phyloP scores from a whole-genome alignment of 768 basidiomycete genomes.

The Pulveroboletus ravenelii region DNA sequence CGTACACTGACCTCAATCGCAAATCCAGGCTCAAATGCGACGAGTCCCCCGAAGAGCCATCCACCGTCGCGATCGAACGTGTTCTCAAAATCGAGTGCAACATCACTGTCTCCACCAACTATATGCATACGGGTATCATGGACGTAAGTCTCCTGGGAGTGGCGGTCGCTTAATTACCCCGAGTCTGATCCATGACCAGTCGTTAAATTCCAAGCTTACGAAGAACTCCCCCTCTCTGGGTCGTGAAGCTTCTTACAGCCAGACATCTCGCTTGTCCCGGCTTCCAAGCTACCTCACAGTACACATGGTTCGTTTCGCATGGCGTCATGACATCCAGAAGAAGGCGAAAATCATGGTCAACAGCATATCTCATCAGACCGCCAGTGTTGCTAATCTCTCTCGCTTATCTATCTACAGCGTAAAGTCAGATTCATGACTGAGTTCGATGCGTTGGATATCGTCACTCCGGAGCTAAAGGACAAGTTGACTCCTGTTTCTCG shows the following conservation, averaged over 20 bases:
- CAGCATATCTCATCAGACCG: not conserved
- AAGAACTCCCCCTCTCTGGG: constrained; percentile 79
- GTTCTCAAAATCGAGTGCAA: constrained; percentile 92
- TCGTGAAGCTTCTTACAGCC: constrained; percentile 76
- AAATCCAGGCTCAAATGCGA: constrained; percentile 64
- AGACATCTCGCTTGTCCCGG: constrained; percentile 75
- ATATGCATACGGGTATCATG: constrained; percentile 79
- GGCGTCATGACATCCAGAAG: constrained; percentile 84
- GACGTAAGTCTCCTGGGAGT: constrained; percentile 46
- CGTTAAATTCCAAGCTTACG: constrained; percentile 80
- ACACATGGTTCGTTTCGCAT: constrained; percentile 95
- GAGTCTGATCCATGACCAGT: constrained; percentile 39
- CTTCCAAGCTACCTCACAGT: constrained; percentile 83
- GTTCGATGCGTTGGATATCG: constrained; percentile 80
- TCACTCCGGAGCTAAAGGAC: constrained; percentile 70
- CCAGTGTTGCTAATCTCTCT: not conserved
- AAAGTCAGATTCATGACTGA: constrained; percentile 92
- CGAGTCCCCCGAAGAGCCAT: constrained; percentile 76
- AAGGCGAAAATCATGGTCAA: constrained; percentile 96
- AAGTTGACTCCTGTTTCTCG: constrained; percentile 69
- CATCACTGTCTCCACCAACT: constrained; percentile 82
- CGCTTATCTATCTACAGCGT: constrained; percentile 40
- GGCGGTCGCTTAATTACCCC: not conserved
- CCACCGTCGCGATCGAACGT: constrained; percentile 59
- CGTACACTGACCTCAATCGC: constrained; percentile 19